Conservation (phyloP, 2,329 filamentous ascomycete genomes). For the Aureobasidium sp. region DNA sequence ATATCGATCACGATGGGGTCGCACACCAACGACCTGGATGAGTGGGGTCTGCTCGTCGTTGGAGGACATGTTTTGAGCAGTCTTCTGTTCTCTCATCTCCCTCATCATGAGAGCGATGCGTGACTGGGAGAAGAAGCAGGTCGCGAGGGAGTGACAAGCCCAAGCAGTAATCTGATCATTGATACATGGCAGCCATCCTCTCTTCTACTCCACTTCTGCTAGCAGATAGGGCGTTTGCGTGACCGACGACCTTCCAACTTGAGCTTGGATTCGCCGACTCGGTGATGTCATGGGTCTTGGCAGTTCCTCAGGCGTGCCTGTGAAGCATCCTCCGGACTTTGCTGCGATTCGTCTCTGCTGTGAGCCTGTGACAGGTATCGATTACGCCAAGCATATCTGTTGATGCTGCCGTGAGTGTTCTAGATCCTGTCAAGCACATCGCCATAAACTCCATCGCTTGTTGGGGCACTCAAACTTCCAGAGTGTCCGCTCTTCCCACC, state of each 20-base stretch:
- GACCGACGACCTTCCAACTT: constrained; percentile 6
- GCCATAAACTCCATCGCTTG: background rate
- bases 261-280: background rate
- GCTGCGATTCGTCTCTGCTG: background rate
- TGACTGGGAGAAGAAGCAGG: background rate
- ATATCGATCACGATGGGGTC: constrained; percentile 31
- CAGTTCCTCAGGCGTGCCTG: background rate
- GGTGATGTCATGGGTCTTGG: constrained; percentile 3
- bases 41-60: constrained; percentile 58
- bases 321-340: background rate
- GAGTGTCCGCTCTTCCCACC: background rate
- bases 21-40: constrained; percentile 55
- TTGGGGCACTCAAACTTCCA: background rate
- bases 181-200: background rate
- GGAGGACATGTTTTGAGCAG: constrained; percentile 32
- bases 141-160: background rate
- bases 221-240: background rate
- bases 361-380: background rate
- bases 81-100: constrained; percentile 5
- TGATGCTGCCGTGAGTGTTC: background rate
- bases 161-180: background rate
- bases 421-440: background rate
- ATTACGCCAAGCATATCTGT: background rate
- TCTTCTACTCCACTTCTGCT: background rate
- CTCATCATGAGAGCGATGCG: background rate